Conservation (phyloP, 2,329 filamentous ascomycete genomes). For the Metarhizium rileyi region DNA sequence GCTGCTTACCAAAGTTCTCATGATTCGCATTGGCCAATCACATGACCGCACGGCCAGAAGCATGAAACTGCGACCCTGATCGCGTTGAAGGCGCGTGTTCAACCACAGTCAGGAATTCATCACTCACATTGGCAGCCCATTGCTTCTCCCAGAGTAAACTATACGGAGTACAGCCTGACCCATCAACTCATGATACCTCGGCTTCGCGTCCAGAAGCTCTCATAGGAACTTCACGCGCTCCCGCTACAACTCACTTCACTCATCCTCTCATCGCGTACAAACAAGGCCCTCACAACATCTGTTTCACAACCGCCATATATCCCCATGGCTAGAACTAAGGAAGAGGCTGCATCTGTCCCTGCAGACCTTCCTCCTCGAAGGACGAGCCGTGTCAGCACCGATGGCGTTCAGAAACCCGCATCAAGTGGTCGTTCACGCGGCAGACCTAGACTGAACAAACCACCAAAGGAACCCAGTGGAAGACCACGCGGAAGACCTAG, state of each 20-base stretch:
- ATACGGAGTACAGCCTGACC: not conserved
- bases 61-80: no score
- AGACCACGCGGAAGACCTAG: conserved; percentile 37
- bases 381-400: conserved; percentile 27
- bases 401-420: conserved; percentile 27
- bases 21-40: no score
- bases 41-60: no score
- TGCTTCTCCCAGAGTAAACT: not conserved
- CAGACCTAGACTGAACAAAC: conserved; percentile 28
- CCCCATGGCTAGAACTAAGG: conserved; percentile 24
- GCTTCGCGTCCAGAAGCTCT: not conserved
- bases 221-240: not conserved
- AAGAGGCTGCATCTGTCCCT: conserved; percentile 12
- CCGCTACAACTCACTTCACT: not conserved
- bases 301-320: not conserved
- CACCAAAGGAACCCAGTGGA: conserved; percentile 26
- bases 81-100: no score
- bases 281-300: no score
- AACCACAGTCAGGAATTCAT: not conserved
- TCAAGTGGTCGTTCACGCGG: conserved; percentile 33
- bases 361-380: conserved; percentile 6
- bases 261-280: no score
- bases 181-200: not conserved
- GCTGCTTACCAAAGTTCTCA: not conserved
- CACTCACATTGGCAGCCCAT: not conserved